Base-by-base conservation (phyloP, 2,329 filamentous ascomycete species). In the Alternaria consortialis region DNA sequence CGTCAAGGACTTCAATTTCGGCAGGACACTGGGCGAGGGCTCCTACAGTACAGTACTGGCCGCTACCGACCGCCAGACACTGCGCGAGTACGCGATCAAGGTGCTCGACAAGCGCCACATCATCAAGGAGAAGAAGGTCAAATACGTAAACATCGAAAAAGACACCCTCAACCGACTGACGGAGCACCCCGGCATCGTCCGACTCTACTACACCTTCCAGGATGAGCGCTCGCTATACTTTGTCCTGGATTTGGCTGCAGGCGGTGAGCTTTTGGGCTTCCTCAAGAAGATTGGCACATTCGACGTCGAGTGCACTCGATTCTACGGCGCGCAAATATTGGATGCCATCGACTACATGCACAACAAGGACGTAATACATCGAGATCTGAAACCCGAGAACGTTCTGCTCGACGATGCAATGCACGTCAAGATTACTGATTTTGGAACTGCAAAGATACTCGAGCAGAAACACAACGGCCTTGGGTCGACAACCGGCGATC, bases 111-210 rank as follows among this genome's bases (percentile, higher is more conserved):
- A 99, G 82, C 88, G 93, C 73, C 95, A 99, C 79, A 99, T 99
- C 75, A 99, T 99, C 84, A 99, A 98, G 80, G 95, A 99, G 82
- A 98, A 97, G 81, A 99, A 99, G 85, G 97, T 99, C 74, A 99
- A 99, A 84, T 99, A 99, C 75, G 95, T 99, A 80, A 99, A 98
- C 80, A 99, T 99, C 72, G 95, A 99, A 80, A 97, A 97, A 82
- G 94, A 99, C 80, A 98, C 95, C 0, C 84, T 99, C 57, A 99
- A 99, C 76, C 90, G 95, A 65, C 84, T 99, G 59, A 98, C 94
- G 4, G 94, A 99, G 66, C 95, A 99, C 74, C 95, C 95, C 7
- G 95, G 95, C 20, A 94, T 99, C 61, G 94, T 99, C 58, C 91
- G 95, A 64, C 85, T 99, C 43, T 99, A 98, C 80, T 99, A 99